Evolutionary conservation across 2,329 filamentous ascomycete species (phyloP).

Genomic region (Waltergamsia citrina): DNA sequence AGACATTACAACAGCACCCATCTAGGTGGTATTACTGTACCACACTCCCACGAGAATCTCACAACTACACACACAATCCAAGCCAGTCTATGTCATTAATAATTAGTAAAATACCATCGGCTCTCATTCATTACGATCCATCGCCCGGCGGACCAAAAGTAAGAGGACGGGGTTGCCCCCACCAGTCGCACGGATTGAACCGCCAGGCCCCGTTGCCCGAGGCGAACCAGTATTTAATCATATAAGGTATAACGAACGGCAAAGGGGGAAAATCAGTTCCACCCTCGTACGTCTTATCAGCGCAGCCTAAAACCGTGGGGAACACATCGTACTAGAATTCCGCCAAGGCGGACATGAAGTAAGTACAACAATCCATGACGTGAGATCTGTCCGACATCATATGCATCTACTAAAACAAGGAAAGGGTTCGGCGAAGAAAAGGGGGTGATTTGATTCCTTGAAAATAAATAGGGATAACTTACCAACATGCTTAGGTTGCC

Average conservation of each 20-base stretch:
- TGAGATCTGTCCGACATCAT: no score
- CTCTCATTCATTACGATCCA: no score
- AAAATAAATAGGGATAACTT: not conserved
- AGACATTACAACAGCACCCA: no score
- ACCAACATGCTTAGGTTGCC: conserved; percentile 1
- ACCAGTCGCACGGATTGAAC: conserved; percentile 2
- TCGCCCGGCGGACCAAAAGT: not conserved
- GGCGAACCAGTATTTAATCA: conserved; percentile 2
- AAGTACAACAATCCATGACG: no score
- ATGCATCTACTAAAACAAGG: no score
- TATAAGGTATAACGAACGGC: conserved; percentile 1
- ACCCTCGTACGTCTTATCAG: conserved; percentile 1
- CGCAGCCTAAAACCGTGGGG: not conserved
- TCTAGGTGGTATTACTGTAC: no score
- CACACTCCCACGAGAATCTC: no score
- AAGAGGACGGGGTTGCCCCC: not conserved
- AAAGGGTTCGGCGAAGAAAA: no score
- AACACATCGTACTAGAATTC: not conserved
- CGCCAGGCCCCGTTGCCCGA: conserved; percentile 1
- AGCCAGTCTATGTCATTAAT: no score
- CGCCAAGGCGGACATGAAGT: no score
- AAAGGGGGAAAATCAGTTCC: conserved; percentile 1
- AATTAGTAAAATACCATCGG: no score
- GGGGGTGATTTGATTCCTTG: not conserved
- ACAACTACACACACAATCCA: no score